Evolutionary conservation across 108 stramenopile genomes (phyloP).

Genomic region (Skeletonema menzelii): DNA sequence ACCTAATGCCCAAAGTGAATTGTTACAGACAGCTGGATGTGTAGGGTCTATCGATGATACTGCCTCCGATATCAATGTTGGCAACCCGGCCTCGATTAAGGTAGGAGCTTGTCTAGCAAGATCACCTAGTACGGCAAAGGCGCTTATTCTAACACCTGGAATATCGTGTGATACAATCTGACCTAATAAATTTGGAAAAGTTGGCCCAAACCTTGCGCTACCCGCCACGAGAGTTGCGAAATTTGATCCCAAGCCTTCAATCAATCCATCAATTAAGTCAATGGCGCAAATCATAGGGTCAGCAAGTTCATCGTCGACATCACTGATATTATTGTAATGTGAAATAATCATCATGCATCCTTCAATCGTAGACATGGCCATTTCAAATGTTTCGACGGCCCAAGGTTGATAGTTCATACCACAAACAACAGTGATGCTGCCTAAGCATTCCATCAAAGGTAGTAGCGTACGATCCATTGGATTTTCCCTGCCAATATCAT

Average conservation of each 20-base stretch:
- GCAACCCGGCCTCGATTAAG: slow-evolving; percentile 70
- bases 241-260: slow-evolving; percentile 84
- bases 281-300: slow-evolving; percentile 91
- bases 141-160: slow-evolving; percentile 86
- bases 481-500: slow-evolving; percentile 53
- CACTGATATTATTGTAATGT: slow-evolving; percentile 46
- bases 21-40: slow-evolving; percentile 78
- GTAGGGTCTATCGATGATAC: slow-evolving; percentile 61
- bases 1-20: slow-evolving; percentile 93
- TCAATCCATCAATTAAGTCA: slow-evolving; percentile 88
- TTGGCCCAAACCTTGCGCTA: slow-evolving; percentile 63
- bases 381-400: slow-evolving; percentile 80
- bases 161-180: slow-evolving; percentile 60
- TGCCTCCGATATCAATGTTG: slow-evolving; percentile 63
- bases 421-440: slow-evolving; percentile 68
- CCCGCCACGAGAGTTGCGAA: slow-evolving; percentile 76
- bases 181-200: slow-evolving; percentile 65
- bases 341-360: slow-evolving; percentile 64
- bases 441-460: slow-evolving; percentile 89
- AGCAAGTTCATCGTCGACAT: slow-evolving; percentile 73
- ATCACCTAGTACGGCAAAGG: slow-evolving; percentile 89
- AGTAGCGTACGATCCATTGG: slow-evolving; percentile 81
- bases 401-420: slow-evolving; percentile 88
- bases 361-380: slow-evolving; percentile 81
- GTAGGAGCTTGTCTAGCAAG: slow-evolving; percentile 81